These are phyloP conservation scores for Cicer chorassanicum DNA, from an alignment of 306 rosid species.

Conservation along the genomic window DNA sequence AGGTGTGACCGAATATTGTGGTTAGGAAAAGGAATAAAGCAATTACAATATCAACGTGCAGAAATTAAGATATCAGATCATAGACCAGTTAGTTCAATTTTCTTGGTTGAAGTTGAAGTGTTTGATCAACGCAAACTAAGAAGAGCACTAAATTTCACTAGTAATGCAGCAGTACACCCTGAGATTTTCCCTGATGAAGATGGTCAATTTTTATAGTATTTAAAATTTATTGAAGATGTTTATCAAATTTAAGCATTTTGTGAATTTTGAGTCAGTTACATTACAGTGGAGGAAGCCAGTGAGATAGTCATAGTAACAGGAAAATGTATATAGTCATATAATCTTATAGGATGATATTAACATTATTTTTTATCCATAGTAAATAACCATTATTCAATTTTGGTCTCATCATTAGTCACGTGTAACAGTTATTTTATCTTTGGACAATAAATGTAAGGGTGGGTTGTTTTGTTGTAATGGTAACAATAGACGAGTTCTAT, in stretches of 20 bases:
- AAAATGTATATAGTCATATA: constrained; percentile 48
- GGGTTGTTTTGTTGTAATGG: constrained; percentile 39
- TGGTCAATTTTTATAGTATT: constrained; percentile 38
- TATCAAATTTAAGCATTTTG: constrained; percentile 32
- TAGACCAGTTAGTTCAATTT: constrained; percentile 78
- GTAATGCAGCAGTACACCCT: constrained; percentile 69
- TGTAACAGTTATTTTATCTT: constrained; percentile 24
- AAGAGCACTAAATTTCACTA: constrained; percentile 70
- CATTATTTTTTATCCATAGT: neutral
- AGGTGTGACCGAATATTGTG: constrained; percentile 95
- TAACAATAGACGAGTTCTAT: constrained; percentile 30
- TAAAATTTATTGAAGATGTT: neutral
- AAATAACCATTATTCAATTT: constrained; percentile 40
- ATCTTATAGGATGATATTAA: constrained; percentile 27
- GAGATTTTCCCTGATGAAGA: constrained; percentile 64
- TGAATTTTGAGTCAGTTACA: constrained; percentile 17
- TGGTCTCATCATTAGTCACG: constrained; percentile 40
- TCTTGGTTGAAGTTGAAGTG: constrained; percentile 83
- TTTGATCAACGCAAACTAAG: constrained; percentile 78
- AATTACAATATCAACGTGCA: constrained; percentile 65
- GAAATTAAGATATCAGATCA: constrained; percentile 82
- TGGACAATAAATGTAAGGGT: constrained; percentile 35
- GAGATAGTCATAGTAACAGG: constrained; percentile 44
- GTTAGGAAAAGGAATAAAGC: constrained; percentile 86
- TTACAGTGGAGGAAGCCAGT: constrained; percentile 28